Evolutionary conservation across 2,329 filamentous ascomycete genomes (phyloP).

Genomic region (Parafenestella ontariensis): DNA sequence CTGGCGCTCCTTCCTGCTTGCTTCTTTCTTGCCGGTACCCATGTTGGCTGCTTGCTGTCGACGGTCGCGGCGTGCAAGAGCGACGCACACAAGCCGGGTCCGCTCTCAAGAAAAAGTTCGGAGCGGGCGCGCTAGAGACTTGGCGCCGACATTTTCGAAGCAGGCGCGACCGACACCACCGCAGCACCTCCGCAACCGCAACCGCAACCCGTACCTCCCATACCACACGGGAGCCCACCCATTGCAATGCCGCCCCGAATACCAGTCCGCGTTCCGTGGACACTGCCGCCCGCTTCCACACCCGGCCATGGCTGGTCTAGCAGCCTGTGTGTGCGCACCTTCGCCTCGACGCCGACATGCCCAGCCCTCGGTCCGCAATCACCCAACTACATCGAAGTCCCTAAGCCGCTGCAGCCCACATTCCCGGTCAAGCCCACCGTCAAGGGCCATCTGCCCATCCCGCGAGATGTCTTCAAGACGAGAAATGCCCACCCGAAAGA

Average conservation of each 20-base stretch:
- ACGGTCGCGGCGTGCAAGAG: conserved; percentile 20
- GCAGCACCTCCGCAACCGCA: conserved; percentile 23
- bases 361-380: conserved; percentile 78
- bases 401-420: conserved; percentile 76
- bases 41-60: conserved; percentile 57
- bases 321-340: conserved; percentile 37
- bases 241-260: conserved; percentile 52
- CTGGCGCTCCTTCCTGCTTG: conserved; percentile 80
- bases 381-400: conserved; percentile 84
- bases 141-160: conserved; percentile 35
- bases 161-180: conserved; percentile 17
- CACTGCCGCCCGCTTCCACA: conserved; percentile 12
- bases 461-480: conserved; percentile 75
- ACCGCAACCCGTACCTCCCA: too few relatives aligned
- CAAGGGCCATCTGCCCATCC: conserved; percentile 83
- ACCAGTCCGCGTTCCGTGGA: conserved; percentile 48
- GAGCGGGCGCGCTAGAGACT: conserved; percentile 19
- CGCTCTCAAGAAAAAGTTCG: conserved; percentile 26
- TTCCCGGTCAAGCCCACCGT: conserved; percentile 57
- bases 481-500: conserved; percentile 59
- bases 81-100: not conserved
- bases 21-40: conserved; percentile 94
- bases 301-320: conserved; percentile 21
- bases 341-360: conserved; percentile 55
- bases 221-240: not conserved